Evolutionary conservation across 257 asterid species (phyloP).

Genomic region (Solanum ahanhuiri): DNA sequence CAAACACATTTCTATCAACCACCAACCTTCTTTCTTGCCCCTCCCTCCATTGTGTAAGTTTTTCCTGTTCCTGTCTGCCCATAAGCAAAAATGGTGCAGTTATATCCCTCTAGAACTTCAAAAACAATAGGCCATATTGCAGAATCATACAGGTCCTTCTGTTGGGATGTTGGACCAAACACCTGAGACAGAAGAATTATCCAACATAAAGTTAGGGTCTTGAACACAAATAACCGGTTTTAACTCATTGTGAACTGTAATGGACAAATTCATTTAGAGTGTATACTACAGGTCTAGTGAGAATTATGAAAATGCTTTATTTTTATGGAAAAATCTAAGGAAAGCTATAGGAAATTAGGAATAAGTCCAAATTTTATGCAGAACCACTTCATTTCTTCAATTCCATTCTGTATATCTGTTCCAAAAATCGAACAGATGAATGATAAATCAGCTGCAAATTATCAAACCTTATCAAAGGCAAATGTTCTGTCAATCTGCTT

Average conservation of each 20-base stretch:
- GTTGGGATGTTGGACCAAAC: slow-evolving; percentile 87
- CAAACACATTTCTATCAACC: neutral
- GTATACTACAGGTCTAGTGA: neutral
- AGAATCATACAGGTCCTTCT: slow-evolving; percentile 84
- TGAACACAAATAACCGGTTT: neutral
- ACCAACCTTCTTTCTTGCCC: slow-evolving; percentile 78
- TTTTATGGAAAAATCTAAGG: neutral
- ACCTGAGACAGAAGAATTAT: slow-evolving; percentile 40
- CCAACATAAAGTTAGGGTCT: neutral
- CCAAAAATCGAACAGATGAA: neutral
- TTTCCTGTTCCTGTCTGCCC: slow-evolving; percentile 99
- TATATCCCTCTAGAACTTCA: slow-evolving; percentile 96
- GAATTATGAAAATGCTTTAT: neutral
- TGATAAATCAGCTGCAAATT: neutral
- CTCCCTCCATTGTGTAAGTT: slow-evolving; percentile 99
- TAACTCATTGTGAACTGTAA: neutral
- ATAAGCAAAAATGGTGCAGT: slow-evolving; percentile 95
- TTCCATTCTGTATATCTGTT: neutral
- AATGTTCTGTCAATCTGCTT: slow-evolving; percentile 98
- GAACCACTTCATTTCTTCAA: neutral
- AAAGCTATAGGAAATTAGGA: neutral
- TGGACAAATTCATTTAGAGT: neutral
- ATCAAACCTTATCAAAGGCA: slow-evolving; percentile 71
- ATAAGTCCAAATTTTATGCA: neutral
- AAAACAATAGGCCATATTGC: slow-evolving; percentile 85